These are phyloP conservation scores for Glomus cerebriforme DNA, from an alignment of 192 early-diverging fungal species.

Conservation along the genomic window DNA sequence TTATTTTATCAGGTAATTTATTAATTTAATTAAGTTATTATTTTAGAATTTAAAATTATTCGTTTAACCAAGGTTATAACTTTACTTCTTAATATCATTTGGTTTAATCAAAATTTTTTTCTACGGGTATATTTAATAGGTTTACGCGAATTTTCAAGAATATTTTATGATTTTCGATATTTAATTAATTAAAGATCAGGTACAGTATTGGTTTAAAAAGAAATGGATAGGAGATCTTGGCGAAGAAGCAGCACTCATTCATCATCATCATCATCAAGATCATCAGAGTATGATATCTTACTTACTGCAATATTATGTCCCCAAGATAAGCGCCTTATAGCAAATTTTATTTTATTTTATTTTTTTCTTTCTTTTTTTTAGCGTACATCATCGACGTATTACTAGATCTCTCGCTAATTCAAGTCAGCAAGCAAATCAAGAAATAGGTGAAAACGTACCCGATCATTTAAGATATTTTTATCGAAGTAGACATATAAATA, in stretches of 20 bases:
- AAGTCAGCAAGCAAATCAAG: conserved; percentile 5
- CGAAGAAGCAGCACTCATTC: conserved; percentile 6
- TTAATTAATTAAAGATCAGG: neutral
- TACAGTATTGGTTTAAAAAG: neutral
- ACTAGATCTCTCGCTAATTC: neutral
- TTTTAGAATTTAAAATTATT: neutral
- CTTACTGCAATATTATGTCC: neutral
- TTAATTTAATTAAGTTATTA: neutral
- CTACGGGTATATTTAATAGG: no score
- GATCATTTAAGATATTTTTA: conserved; percentile 5
- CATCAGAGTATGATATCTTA: conserved; percentile 1
- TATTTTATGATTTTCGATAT: neutral
- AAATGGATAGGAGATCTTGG: conserved; percentile 6
- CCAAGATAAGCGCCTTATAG: neutral
- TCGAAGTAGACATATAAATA: neutral
- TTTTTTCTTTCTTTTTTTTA: no score
- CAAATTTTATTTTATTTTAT: neutral
- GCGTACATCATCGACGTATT: neutral
- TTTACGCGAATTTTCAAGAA: neutral
- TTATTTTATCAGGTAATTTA: no score
- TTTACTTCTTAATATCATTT: no score
- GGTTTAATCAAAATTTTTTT: neutral
- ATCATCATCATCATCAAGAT: conserved; percentile 9
- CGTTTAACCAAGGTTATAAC: neutral
- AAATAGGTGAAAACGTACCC: neutral